Conservation (phyloP, 73 alveolate genomes). For the Effrenium voratum region DNA sequence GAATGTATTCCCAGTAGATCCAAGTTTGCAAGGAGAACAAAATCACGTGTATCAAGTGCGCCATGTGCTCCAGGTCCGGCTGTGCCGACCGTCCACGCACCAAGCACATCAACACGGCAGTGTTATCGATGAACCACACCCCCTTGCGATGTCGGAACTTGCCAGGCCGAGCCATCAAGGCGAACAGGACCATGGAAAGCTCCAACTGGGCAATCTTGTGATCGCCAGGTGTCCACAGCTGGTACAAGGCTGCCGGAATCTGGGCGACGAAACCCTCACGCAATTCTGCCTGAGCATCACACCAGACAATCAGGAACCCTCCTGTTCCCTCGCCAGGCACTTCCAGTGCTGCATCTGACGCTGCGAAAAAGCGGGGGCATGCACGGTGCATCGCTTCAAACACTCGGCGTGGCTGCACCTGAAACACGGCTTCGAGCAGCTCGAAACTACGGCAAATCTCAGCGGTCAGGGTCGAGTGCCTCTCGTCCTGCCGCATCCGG, state of each 20-base stretch:
- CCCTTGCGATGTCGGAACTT: too few relatives aligned
- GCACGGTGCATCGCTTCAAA: not conserved
- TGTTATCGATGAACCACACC: not conserved
- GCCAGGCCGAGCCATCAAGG: not conserved
- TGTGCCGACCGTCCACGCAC: too few relatives aligned
- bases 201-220: not conserved
- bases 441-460: not conserved
- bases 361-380: not conserved
- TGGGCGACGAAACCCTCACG: not conserved
- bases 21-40: too few relatives aligned
- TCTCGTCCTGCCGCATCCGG: not conserved
- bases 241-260: not conserved
- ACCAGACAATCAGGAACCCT: slow-evolving; percentile 1
- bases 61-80: too few relatives aligned
- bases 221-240: not conserved
- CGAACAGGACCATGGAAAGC: not conserved
- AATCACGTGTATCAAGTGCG: too few relatives aligned
- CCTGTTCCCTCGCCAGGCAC: not conserved
- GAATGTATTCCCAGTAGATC: too few relatives aligned
- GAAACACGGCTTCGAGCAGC: not conserved
- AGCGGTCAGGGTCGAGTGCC: not conserved
- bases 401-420: not conserved
- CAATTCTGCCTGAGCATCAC: not conserved
- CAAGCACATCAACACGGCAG: not conserved
- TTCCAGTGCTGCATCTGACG: slow-evolving; percentile 5